Percentiles rank a stretch among this genome's conserved stretches.
These are phyloP conservation scores for Fusarium miscanthi DNA, from an alignment of 2,329 filamentous ascomycete genomes.

Conservation along the genomic window DNA sequence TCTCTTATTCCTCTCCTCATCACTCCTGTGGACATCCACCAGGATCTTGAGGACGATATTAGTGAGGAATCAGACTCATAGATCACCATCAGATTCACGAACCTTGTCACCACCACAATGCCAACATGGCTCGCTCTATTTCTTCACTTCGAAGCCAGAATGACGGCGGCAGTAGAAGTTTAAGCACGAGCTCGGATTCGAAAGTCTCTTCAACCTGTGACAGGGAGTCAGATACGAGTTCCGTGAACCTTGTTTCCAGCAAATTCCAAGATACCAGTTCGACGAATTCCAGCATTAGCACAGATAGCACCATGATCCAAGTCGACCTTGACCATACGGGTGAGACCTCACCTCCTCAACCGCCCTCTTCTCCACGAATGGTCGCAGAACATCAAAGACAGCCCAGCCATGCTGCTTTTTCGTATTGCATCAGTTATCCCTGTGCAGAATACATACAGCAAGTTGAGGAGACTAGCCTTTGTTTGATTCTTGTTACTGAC, in stretches of 20 bases:
- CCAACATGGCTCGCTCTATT: conserved; percentile 2
- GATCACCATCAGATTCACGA: background rate
- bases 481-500: background rate
- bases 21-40: background rate
- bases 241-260: background rate
- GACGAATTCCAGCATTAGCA: background rate
- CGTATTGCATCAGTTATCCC: background rate
- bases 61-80: background rate
- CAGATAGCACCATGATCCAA: background rate
- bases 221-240: background rate
- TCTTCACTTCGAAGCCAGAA: background rate
- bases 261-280: background rate
- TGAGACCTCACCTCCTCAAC: background rate
- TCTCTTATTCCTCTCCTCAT: background rate
- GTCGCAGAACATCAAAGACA: background rate
- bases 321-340: background rate
- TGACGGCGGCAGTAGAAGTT: background rate
- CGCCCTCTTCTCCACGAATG: background rate
- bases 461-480: background rate
- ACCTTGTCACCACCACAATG: fast-evolving
- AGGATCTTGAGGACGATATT: background rate
- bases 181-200: background rate
- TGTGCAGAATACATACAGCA: background rate
- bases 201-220: background rate
- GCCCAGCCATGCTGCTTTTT: background rate